A percentile compares a stretch with the other conserved stretches of the same genome.
Conservation (phyloP, 805 yeast species). For the Brettanomyces sp. region DNA sequence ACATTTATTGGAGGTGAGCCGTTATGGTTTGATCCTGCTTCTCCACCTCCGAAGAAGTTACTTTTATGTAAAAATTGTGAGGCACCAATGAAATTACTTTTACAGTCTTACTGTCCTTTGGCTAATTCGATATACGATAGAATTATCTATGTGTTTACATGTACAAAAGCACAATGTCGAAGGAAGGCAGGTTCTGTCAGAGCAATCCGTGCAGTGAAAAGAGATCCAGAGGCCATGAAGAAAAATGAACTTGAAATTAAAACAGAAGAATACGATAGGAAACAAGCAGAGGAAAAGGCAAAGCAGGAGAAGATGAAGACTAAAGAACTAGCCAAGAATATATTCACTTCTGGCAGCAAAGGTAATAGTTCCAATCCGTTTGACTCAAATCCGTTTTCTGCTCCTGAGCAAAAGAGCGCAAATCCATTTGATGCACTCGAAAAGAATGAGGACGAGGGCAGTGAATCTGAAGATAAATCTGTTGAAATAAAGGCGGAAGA, state of each 20-base stretch:
- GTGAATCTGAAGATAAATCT: constrained; percentile 3
- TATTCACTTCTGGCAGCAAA: constrained; percentile 13
- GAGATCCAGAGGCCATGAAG: constrained; percentile 42
- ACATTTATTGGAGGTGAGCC: constrained; percentile 79
- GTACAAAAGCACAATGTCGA: constrained; percentile 55
- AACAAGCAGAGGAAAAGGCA: constrained; percentile 31
- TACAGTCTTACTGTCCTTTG: constrained; percentile 77
- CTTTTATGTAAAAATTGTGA: constrained; percentile 61
- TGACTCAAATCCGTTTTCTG: constrained; percentile 26
- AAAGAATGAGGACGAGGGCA: not conserved
- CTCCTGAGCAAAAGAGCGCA: constrained; percentile 4
- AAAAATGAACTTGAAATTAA: constrained; percentile 29
- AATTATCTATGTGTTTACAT: constrained; percentile 70
- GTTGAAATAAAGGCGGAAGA: not conserved
- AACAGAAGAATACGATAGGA: constrained; percentile 33
- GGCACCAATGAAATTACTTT: constrained; percentile 50
- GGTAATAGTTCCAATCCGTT: constrained; percentile 15
- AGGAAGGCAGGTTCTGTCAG: constrained; percentile 62
- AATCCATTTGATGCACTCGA: constrained; percentile 17
- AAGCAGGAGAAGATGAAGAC: constrained; percentile 33
- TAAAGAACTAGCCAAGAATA: constrained; percentile 26
- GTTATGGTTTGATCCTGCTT: constrained; percentile 55
- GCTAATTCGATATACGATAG: constrained; percentile 70
- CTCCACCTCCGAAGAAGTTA: constrained; percentile 45
- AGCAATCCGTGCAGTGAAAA: constrained; percentile 67